A percentile compares a stretch with the other conserved stretches of the same genome.
These are phyloP conservation scores for Heterobasidion irregulare DNA, from an alignment of 1,284 basidiomycete species.

Conservation along the genomic window DNA sequence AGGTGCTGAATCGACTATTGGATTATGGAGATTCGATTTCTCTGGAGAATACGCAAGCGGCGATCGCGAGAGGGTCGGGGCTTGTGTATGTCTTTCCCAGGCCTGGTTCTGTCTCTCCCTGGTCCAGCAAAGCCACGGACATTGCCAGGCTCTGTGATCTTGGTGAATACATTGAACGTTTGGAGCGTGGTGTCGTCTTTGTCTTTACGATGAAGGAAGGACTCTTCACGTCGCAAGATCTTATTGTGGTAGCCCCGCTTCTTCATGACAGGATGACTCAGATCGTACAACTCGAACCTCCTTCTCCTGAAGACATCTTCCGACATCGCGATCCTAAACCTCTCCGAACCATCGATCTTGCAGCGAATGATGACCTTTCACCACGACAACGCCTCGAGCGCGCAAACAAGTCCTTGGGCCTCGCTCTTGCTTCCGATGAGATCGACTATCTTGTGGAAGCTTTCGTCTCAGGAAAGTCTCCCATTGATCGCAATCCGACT, in stretches of 20 bases:
- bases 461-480: conserved; percentile 63
- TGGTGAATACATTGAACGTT: conserved; percentile 57
- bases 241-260: conserved; percentile 51
- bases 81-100: conserved; percentile 75
- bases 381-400: conserved; percentile 55
- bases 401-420: conserved; percentile 83
- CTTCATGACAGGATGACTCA: conserved; percentile 98
- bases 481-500: conserved; percentile 77
- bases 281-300: conserved; percentile 49
- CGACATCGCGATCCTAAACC: conserved; percentile 58
- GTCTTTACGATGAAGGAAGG: conserved; percentile 44
- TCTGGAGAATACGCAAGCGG: conserved; percentile 35
- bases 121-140: conserved; percentile 98
- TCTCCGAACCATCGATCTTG: conserved; percentile 65
- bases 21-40: conserved; percentile 78
- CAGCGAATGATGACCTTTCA: conserved; percentile 16
- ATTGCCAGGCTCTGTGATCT: conserved; percentile 88
- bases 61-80: conserved; percentile 32
- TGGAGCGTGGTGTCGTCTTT: conserved; percentile 82
- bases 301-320: conserved; percentile 63
- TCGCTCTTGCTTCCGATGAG: conserved; percentile 87
- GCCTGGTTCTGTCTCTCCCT: conserved; percentile 78
- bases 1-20: conserved; percentile 70
- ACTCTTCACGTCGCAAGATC: conserved; percentile 31
- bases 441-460: conserved; percentile 91